Evolutionary conservation across 129 eudicot species (phyloP).

Genomic region (Helianthus annuus): DNA sequence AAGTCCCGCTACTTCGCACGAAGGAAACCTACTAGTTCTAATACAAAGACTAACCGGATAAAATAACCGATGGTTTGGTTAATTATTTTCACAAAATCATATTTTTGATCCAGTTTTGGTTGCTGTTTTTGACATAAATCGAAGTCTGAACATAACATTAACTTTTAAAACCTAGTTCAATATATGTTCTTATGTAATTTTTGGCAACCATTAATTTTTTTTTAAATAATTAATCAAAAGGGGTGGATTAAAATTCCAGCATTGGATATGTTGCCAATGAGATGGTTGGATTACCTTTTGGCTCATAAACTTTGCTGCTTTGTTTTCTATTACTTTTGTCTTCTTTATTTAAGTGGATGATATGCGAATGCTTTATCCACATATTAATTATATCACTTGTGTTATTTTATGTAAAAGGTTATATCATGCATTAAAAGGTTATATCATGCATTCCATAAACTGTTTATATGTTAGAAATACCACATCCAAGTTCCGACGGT

Average conservation of each 20-base stretch:
- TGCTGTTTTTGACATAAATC: too few relatives aligned
- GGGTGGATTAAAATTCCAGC: conserved; percentile 20
- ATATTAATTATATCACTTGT: conserved; percentile 9
- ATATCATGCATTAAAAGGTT: conserved; percentile 4
- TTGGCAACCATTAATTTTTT: background rate
- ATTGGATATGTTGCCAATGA: conserved; percentile 19
- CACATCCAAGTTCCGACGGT: too few relatives aligned
- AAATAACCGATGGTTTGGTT: too few relatives aligned
- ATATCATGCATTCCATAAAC: background rate
- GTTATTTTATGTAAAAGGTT: background rate
- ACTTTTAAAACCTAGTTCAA: too few relatives aligned
- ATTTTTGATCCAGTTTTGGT: too few relatives aligned
- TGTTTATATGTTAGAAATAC: background rate
- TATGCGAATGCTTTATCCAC: conserved; percentile 30
- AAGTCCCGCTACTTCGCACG: too few relatives aligned
- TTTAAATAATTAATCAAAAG: background rate
- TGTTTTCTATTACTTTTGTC: conserved; percentile 15
- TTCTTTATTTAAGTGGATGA: conserved; percentile 32
- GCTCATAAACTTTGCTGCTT: conserved; percentile 18
- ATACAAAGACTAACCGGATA: too few relatives aligned
- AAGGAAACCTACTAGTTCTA: too few relatives aligned
- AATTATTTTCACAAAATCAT: too few relatives aligned
- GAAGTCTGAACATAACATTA: too few relatives aligned
- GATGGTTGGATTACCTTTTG: conserved; percentile 27
- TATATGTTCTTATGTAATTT: background rate